Base-by-base conservation (phyloP, 768 basidiomycete genomes). In the Mycena capillaripes region DNA sequence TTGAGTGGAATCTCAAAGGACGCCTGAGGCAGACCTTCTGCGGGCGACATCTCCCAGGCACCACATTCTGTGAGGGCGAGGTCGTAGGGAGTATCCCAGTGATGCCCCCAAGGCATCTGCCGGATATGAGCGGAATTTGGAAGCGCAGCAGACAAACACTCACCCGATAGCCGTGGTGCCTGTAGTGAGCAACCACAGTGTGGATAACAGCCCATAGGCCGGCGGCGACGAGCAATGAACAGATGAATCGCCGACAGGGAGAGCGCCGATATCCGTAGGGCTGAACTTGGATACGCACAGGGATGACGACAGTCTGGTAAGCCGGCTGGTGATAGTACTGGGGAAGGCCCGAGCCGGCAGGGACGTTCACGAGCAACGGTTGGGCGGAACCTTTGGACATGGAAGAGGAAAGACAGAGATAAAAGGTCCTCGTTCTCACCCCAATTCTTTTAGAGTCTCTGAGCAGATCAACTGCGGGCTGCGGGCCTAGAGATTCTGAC, bases 311-410 rank as follows among this genome's bases (percentile, higher is more conserved):
- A n/a, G 67, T 23, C 27, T 69, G 67, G 50, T 69, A 69, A 2
- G 50, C 27, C 8, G 34, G 19, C 10, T 16, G 52, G 21, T 69
- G 52, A 16, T 55, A 38, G 32, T 69, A 60, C 25, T 38, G 57
- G 1, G 66, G 66, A 34, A 12, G 66, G 52, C 42, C 53, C 23
- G 38, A 36, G 40, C 52, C 30, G 1, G 59, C 16, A 14, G 68
- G 30, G 38, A 17, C 60, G 58, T 34, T 32, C 12, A 40, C 19
- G 17, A 69, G 59, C 2, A 69, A 34, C 29, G 60, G 52, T 57
- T 62, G 60, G 30, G 52, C 16, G 38, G 68, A n/a, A n/a, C n/a
- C n/a, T n/a, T 69, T 69, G 12, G 40, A 25, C 68, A 69, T 63
- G 42, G 36, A 11, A 17, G 36, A 16, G 8, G 16, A 30, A 25